Evolutionary conservation across 1,284 basidiomycete genomes (phyloP), one percentile per base, ranked within the genome.

Genomic region (Cutaneotrichosporon mucoides): DNA sequence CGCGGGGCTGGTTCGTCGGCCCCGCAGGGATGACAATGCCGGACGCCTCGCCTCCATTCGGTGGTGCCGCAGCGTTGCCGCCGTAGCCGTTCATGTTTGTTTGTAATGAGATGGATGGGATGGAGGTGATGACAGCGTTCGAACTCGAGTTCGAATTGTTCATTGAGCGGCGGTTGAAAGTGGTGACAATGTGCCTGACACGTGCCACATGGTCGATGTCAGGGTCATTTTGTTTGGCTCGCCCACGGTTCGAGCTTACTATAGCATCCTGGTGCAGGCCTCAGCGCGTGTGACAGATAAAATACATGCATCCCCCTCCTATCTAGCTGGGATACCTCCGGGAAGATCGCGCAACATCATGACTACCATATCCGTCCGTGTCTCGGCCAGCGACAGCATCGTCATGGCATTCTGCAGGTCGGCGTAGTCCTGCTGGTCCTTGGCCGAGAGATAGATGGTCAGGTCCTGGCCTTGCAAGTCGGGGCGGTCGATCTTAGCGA

Each of bases 291-390:
- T 24, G 24, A 24, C 24, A 24, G 24, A 24, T 24, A 24, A 24
- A 24, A 33, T 34, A 5, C 45, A 46, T 46, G 24, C 24, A 46
- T 46, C 16, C 3, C 41, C 41, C 11, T 13, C 35, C 41, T 57
- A 61, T 34, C 44, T 36, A 11, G 53, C 16, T 6, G 59, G 59
- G 13, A 58, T 55, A 24, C 63, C 63, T n/a, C 79, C 79, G 2
- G 79, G 79, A 50, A 94, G 80, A 75, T 94, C 91, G 68, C 86
- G 84, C 56, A 94, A 77, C 66, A 94, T 85, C 75, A 94, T 93
- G 45, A 92, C 85, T 55, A 86, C 84, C 70, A 92, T 85, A 66
- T 93, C 91, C 10, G 90, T 86, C 42, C 92, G 84, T 81, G 83
- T 84, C 80, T 91, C 87, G 15, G 91, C 80, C 53, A 90, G 83